Evolutionary conservation across 2,329 filamentous ascomycete genomes (phyloP), one percentile per base, ranked within the genome.

Genomic region (Monosporascus ibericus): DNA sequence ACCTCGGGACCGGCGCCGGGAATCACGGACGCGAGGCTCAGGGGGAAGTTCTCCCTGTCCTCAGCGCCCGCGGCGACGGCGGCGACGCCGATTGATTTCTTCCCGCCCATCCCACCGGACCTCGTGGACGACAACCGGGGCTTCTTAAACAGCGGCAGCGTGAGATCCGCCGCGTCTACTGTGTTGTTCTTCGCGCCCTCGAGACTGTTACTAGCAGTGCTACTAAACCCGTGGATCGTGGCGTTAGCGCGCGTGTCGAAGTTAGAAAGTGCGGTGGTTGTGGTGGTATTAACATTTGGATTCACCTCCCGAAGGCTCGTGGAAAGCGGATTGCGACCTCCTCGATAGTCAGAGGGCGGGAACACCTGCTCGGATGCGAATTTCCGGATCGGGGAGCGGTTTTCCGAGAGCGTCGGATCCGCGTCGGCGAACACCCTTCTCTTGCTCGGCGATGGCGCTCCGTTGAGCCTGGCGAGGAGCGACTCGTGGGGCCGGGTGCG

Each of bases 401-500:
- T 63, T 52, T 57, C 59, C 39, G 55, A 42, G 9, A 62, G 51
- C 8, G 51, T 50, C 37, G 56, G 52, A 48, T 70, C 69, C 6
- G 71, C 57, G 48, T 77, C 74, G 9, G 71, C 64, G 60, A 76
- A 76, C 39, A 78, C 68, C 14, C 55, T 67, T 50, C 59, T 69
- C 66, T 65, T 70, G 63, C 57, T 74, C 47, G 63, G 64, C 34
- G 65, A 68, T 42, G 60, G 48, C 54, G 61, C 56, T 51, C 62
- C 73, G 18, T 73, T 67, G 48, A 75, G 63, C 44, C 68, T 70
- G 17, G 72, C 71, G 37, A 79, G 66, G 18, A 81, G 68, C 15
- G 67, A 58, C 1, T 76, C 74, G 57, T 75, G 75, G 0, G 75
- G 58, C 25, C 72, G 70, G 0, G 94, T 97, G 25, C 85, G 84